A percentile compares a stretch with the other conserved stretches of the same genome.
Evolutionary conservation across 1,139 yeast genomes (phyloP).

Genomic region (Suhomyces yuchorum): DNA sequence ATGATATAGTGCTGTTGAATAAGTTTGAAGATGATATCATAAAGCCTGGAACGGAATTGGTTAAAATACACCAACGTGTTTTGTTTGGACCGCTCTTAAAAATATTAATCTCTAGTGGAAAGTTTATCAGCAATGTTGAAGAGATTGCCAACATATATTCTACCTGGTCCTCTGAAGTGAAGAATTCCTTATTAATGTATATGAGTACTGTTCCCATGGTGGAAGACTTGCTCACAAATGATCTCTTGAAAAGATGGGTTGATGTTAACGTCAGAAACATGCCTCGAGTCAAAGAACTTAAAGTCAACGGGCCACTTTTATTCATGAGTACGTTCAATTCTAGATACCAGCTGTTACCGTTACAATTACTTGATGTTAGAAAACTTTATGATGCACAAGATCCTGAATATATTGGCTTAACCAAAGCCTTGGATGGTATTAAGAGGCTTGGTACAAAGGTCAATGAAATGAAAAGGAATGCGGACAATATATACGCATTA

Average conservation of each 20-base stretch:
- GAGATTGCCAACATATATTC: slow-evolving; percentile 63
- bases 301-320: slow-evolving; percentile 58
- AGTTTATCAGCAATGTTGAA: slow-evolving; percentile 54
- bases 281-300: slow-evolving; percentile 45
- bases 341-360: slow-evolving; percentile 68
- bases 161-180: slow-evolving; percentile 66
- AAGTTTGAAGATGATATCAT: slow-evolving; percentile 65
- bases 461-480: slow-evolving; percentile 55
- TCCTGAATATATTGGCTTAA: slow-evolving; percentile 56
- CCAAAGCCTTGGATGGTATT: slow-evolving; percentile 51
- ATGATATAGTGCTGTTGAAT: slow-evolving; percentile 33
- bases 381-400: slow-evolving; percentile 48
- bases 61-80: slow-evolving; percentile 57
- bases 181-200: slow-evolving; percentile 57
- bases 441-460: slow-evolving; percentile 41
- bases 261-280: slow-evolving; percentile 45
- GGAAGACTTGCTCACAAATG: slow-evolving; percentile 36
- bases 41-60: slow-evolving; percentile 60
- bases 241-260: slow-evolving; percentile 54
- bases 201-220: slow-evolving; percentile 46
- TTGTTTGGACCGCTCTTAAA: slow-evolving; percentile 56
- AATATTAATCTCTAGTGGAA: slow-evolving; percentile 57
- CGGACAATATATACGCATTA: slow-evolving; percentile 55
- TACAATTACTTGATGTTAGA: slow-evolving; percentile 64
- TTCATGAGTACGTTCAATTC: slow-evolving; percentile 78